Percentiles rank a stretch among this genome's conserved stretches.
Conservation (phyloP, 2,329 filamentous ascomycete species). For the Akanthomyces uredinophilus region DNA sequence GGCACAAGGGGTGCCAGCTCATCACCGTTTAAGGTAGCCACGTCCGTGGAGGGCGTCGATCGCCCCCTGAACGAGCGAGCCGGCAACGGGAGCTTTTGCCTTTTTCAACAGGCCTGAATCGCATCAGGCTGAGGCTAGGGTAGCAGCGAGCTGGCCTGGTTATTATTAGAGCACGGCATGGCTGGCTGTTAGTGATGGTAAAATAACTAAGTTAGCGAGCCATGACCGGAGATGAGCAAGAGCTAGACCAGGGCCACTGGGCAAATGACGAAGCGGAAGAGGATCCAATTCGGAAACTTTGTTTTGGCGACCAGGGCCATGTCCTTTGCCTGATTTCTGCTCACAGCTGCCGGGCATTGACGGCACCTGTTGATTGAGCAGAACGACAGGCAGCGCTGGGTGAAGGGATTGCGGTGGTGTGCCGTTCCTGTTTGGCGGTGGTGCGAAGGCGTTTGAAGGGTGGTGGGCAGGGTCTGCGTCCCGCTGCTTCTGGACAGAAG, state of each 20-base stretch:
- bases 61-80: neutral
- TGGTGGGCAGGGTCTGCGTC: neutral
- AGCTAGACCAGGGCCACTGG: neutral
- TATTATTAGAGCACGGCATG: neutral
- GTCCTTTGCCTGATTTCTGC: neutral
- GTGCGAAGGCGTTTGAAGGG: neutral
- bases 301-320: neutral
- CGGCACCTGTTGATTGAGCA: neutral
- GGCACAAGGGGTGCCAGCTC: neutral
- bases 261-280: constrained; percentile 1
- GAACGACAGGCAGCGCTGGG: neutral
- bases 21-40: constrained; percentile 1
- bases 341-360: neutral
- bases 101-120: neutral
- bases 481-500: neutral
- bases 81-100: constrained; percentile 5
- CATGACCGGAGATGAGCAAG: neutral
- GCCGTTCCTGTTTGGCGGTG: neutral
- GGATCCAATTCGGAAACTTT: neutral
- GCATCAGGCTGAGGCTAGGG: constrained; percentile 5
- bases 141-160: neutral
- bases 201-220: no score
- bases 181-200: neutral
- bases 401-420: neutral
- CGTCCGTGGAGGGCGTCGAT: neutral